These are phyloP conservation scores for Sequoiadendron giganteum DNA, from an alignment of 75 land plant species.

Conservation along the genomic window DNA sequence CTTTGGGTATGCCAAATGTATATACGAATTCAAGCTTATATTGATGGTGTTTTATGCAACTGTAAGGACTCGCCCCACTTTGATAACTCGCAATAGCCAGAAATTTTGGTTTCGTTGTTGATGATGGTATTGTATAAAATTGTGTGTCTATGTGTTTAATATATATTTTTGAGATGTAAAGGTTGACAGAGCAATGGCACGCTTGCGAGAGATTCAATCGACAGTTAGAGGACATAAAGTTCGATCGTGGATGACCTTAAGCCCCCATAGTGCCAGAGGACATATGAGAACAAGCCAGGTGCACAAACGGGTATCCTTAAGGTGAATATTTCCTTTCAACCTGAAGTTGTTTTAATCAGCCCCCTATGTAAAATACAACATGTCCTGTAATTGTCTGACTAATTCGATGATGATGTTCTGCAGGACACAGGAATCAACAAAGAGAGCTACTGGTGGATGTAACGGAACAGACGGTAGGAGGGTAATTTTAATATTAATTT, in stretches of 20 bases:
- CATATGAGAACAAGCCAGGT: constrained; percentile 44
- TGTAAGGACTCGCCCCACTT: background rate
- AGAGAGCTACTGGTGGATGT: background rate
- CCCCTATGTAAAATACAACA: background rate
- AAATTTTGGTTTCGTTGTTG: background rate
- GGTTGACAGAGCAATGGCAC: constrained; percentile 69
- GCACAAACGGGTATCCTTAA: constrained; percentile 56
- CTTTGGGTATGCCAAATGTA: background rate
- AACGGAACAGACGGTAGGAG: background rate
- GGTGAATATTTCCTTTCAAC: constrained; percentile 19
- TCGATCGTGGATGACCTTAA: constrained; percentile 38
- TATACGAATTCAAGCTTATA: background rate
- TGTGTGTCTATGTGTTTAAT: background rate
- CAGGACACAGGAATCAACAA: background rate
- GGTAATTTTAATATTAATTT: background rate
- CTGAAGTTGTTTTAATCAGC: background rate
- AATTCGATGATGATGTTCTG: background rate
- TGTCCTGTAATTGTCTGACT: background rate
- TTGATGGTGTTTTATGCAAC: background rate
- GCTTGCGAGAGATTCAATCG: constrained; percentile 62
- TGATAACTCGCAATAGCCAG: background rate
- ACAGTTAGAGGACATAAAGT: constrained; percentile 50
- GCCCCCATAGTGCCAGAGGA: constrained; percentile 52
- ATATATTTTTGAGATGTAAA: constrained; percentile 14
- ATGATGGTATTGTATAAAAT: background rate